A percentile compares a stretch with the other conserved stretches of the same genome.
phyloP scores from a whole-genome alignment of 805 yeast genomes.

The Candida ulmi region DNA sequence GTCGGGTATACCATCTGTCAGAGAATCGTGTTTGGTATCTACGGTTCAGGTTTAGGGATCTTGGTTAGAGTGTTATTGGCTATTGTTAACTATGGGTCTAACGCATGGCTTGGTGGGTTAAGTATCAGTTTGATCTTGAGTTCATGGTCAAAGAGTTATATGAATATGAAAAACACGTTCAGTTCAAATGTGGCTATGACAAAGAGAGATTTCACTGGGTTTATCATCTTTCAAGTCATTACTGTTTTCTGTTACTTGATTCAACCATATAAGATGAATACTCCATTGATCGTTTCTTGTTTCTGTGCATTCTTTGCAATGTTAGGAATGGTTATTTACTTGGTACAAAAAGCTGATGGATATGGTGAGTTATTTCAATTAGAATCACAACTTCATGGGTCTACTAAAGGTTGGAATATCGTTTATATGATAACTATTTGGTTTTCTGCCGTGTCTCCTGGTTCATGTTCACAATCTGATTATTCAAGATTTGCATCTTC shows the following conservation, averaged over 20 bases:
- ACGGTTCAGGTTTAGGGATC: constrained; percentile 17
- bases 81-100: constrained; percentile 42
- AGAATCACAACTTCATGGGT: constrained; percentile 25
- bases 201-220: constrained; percentile 24
- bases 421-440: constrained; percentile 26
- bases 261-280: constrained; percentile 23
- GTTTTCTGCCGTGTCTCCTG: constrained; percentile 28
- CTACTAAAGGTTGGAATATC: constrained; percentile 26
- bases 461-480: constrained; percentile 30
- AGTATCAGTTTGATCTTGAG: constrained; percentile 33
- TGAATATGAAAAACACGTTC: constrained; percentile 27
- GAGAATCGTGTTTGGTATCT: constrained; percentile 30
- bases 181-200: constrained; percentile 27
- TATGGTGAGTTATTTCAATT: constrained; percentile 29
- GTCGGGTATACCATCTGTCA: constrained; percentile 30
- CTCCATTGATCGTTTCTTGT: constrained; percentile 18
- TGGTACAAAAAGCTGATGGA: constrained; percentile 28
- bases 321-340: constrained; percentile 27
- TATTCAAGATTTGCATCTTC: constrained; percentile 29
- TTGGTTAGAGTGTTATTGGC: constrained; percentile 36
- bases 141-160: constrained; percentile 34
- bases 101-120: constrained; percentile 40
- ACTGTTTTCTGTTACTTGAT: constrained; percentile 16
- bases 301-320: constrained; percentile 23
- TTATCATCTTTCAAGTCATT: constrained; percentile 32